phyloP scores from a whole-genome alignment of 1,284 basidiomycete species.

The Rhodotorula sp. region DNA sequence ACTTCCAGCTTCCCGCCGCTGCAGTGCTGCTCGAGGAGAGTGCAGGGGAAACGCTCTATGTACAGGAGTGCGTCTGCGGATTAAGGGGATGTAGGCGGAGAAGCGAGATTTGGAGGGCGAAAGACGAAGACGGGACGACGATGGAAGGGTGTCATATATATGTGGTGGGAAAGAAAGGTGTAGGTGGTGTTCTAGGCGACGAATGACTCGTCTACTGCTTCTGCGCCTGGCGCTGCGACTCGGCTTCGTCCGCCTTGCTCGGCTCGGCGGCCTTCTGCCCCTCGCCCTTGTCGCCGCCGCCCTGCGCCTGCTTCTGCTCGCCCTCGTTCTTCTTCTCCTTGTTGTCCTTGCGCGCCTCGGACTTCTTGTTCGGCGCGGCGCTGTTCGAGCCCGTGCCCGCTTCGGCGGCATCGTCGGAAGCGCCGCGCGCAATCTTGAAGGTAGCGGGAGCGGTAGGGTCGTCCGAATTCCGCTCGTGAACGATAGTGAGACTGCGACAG shows the following conservation, averaged over 20 bases:
- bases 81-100: no score
- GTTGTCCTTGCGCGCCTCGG: neutral
- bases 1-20: no score
- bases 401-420: neutral
- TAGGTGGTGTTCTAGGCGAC: no score
- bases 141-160: neutral
- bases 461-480: slow-evolving; percentile 4
- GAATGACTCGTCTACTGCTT: neutral
- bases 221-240: neutral
- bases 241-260: neutral
- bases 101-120: no score
- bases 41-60: no score
- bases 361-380: neutral
- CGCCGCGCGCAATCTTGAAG: slow-evolving; percentile 9
- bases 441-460: neutral
- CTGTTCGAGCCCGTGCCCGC: neutral
- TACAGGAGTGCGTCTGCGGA: no score
- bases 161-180: no score
- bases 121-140: neutral
- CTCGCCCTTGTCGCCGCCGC: neutral
- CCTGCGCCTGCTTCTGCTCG: neutral
- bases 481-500: slow-evolving; percentile 5
- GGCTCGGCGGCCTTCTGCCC: neutral
- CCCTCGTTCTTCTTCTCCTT: neutral
- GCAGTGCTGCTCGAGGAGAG: no score